These are phyloP conservation scores for Sporothrix sp. DNA, from an alignment of 2,329 filamentous ascomycete species.

Conservation along the genomic window DNA sequence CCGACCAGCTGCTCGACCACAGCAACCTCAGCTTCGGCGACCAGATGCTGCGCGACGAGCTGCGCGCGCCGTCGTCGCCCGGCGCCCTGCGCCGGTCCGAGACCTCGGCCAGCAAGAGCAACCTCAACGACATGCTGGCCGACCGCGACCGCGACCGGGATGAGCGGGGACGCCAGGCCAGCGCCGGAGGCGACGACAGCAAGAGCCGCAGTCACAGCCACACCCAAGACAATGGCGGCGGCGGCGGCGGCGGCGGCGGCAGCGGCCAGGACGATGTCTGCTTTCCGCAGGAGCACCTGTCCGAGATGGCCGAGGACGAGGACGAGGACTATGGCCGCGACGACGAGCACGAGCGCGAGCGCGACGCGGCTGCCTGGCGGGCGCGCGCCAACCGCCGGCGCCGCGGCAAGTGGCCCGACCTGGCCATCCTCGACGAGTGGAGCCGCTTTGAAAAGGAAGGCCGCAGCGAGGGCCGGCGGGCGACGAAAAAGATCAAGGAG, in stretches of 20 bases:
- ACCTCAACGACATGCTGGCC: neutral
- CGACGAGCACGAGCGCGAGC: conserved; percentile 13
- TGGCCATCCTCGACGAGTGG: conserved; percentile 80
- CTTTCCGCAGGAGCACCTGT: conserved; percentile 71
- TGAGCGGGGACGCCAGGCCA: neutral
- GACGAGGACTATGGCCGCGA: conserved; percentile 24
- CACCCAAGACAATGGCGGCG: neutral
- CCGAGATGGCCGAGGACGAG: conserved; percentile 74
- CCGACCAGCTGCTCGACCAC: conserved; percentile 39
- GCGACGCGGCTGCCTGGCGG: conserved; percentile 1
- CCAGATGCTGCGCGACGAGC: conserved; percentile 60
- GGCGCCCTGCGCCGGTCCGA: neutral
- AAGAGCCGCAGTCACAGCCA: neutral
- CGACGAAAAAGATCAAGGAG: conserved; percentile 78
- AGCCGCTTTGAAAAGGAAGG: conserved; percentile 82
- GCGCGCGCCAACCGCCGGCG: conserved; percentile 36
- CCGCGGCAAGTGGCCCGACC: conserved; percentile 73
- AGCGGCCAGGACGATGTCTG: conserved; percentile 77
- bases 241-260: conserved; percentile 12
- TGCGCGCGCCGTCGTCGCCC: conserved; percentile 23
- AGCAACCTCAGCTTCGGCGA: conserved; percentile 54
- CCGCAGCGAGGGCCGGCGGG: conserved; percentile 68
- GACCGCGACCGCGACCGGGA: conserved; percentile 1
- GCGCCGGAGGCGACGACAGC: neutral
- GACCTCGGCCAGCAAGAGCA: conserved; percentile 5